A percentile compares a stretch with the other conserved stretches of the same genome.
Conservation (phyloP, 768 basidiomycete genomes). For the Sporobolomyces phaffii region DNA sequence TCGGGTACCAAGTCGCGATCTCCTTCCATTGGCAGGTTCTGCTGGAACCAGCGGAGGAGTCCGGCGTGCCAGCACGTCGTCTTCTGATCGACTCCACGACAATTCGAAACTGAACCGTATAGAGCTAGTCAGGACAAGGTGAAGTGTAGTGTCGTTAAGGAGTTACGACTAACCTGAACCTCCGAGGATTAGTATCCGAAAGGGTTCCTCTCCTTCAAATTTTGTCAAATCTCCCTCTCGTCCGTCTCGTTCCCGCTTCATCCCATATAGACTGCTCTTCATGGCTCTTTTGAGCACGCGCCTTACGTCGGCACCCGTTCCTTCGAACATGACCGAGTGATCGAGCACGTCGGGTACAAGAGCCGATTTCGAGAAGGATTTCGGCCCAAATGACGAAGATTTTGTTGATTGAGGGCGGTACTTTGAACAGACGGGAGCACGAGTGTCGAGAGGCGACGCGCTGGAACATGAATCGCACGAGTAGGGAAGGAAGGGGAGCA, state of each 20-base stretch:
- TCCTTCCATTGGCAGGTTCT: constrained; percentile 28
- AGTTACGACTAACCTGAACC: constrained; percentile 23
- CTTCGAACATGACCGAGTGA: constrained; percentile 18
- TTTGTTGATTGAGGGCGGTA: not conserved
- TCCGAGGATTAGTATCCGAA: constrained; percentile 29
- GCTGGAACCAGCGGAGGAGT: constrained; percentile 28
- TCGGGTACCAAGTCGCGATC: constrained; percentile 22
- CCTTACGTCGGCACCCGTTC: constrained; percentile 25
- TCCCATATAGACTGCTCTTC: constrained; percentile 24
- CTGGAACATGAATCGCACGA: constrained; percentile 4
- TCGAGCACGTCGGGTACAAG: constrained; percentile 27
- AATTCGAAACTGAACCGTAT: constrained; percentile 26
- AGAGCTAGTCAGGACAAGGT: not conserved
- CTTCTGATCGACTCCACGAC: constrained; percentile 33
- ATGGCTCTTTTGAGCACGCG: constrained; percentile 25
- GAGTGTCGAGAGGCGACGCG: not conserved
- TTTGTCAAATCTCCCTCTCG: not conserved
- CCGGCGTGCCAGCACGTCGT: constrained; percentile 32
- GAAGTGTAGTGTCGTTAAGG: not conserved
- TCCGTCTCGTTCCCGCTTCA: constrained; percentile 9
- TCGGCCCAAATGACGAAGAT: not conserved
- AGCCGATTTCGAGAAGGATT: not conserved
- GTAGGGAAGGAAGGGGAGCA: constrained; percentile 18
- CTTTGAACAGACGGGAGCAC: constrained; percentile 2
- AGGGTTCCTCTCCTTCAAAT: constrained; percentile 31